phyloP scores from a whole-genome alignment of 1,139 yeast genomes.

The Suhomyces bolitotheri region DNA sequence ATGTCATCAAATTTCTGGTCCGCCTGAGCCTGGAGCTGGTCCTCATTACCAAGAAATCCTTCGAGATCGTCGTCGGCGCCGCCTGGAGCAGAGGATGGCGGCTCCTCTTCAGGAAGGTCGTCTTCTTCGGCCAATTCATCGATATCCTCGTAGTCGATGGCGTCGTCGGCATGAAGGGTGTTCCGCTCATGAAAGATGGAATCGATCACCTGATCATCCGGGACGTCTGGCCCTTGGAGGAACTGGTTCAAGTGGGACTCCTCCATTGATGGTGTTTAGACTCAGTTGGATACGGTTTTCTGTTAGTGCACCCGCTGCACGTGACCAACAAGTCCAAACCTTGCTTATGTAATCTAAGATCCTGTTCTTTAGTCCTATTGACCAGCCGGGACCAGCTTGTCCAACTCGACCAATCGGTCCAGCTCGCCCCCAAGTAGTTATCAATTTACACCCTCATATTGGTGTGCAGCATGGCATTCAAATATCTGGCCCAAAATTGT shows the following conservation, averaged over 20 bases:
- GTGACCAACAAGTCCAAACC: too few species aligned
- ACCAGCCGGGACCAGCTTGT: too few species aligned
- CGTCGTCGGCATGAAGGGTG: slow-evolving; percentile 82
- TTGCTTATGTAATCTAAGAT: too few species aligned
- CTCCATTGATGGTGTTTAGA: slow-evolving; percentile 2
- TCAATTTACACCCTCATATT: too few species aligned
- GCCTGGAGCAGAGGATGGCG: slow-evolving; percentile 10
- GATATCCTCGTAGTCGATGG: slow-evolving; percentile 93
- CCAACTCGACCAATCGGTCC: too few species aligned
- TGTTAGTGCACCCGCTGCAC: too few species aligned
- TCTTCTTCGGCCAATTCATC: slow-evolving; percentile 94
- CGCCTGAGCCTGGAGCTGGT: slow-evolving; percentile 28
- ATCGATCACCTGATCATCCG: slow-evolving; percentile 39
- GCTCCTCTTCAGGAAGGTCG: slow-evolving; percentile 51
- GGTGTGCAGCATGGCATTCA: too few species aligned
- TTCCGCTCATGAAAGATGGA: slow-evolving; percentile 40
- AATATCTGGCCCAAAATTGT: too few species aligned
- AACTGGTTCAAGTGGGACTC: slow-evolving; percentile 19
- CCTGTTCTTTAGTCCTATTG: too few species aligned
- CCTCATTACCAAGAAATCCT: slow-evolving; percentile 18
- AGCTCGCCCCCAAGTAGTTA: too few species aligned
- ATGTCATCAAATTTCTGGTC: slow-evolving; percentile 50
- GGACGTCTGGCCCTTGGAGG: slow-evolving; percentile 23
- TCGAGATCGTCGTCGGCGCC: slow-evolving; percentile 10
- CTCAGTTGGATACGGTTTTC: background rate